Base-by-base conservation (phyloP, 331 rosid species). In the Quercus tomentella region DNA sequence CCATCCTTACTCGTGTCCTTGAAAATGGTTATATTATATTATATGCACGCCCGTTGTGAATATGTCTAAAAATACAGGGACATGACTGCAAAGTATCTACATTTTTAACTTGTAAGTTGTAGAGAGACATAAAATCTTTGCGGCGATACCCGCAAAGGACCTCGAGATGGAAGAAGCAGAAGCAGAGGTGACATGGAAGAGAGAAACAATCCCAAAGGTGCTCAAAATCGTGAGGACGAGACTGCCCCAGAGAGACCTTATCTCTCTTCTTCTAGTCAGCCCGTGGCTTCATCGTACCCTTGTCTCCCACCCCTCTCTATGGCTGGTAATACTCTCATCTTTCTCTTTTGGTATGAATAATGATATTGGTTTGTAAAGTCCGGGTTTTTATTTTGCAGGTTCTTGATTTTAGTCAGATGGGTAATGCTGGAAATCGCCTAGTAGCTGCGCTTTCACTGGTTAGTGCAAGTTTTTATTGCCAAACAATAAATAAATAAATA, bases 391-490 rank as follows among this genome's bases (percentile, higher is more conserved):
- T 77, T 75, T 6, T 25, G 30, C 79, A 93, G 98, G 76, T 30
- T 20, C 79, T 94, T 76, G 91, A 81, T 86, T 90, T 94, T 77
- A 92, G 92, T 18, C 97, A 94, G 81, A 87, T 73, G 62, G 89
- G 69, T 65, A 84, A 89, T 80, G 92, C 94, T 1, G 97, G 96
- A 80, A 94, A 90, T 85, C 91, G 92, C 81, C 92, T 94, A 56
- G 28, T 84, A 4, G 89, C 80, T 82, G 92, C 98, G 72, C 92
- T 92, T 75, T 89, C 98, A 72, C 86, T 92, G 91, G 98, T 92
- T 81, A 70, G 91, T 70, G 21, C 7, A 22, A 43, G 33, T 43
- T 52, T 73, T 41, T 26, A 22, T 70, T 49, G 26, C 56, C 1
- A n/a, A 57, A n/a, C n/a, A n/a, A n/a, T n/a, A 1, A 7, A 33